These are phyloP conservation scores for Clitopilus hobsonii DNA, from an alignment of 768 basidiomycete genomes.

Conservation along the genomic window DNA sequence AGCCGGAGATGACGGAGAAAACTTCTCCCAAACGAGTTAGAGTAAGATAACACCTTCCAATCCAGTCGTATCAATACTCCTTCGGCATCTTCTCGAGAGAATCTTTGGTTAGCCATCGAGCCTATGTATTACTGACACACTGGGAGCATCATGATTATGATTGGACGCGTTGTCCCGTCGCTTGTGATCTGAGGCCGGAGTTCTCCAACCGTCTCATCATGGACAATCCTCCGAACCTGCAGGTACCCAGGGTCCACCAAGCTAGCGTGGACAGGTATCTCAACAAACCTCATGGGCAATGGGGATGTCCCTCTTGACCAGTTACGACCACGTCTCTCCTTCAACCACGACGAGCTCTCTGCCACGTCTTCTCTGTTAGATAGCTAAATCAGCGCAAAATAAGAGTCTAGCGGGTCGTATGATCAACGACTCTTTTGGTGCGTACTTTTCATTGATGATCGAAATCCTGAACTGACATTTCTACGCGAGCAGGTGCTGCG, in stretches of 20 bases:
- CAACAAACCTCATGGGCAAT: neutral
- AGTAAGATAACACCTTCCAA: no score
- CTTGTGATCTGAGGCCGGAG: neutral
- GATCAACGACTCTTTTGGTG: neutral
- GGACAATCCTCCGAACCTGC: neutral
- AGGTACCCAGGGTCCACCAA: neutral
- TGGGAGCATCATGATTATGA: neutral
- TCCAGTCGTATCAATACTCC: no score
- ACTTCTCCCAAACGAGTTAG: no score
- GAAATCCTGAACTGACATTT: neutral
- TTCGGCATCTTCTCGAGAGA: no score
- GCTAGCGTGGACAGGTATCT: neutral
- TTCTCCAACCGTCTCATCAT: neutral
- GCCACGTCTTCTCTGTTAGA: neutral
- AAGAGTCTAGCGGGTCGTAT: neutral
- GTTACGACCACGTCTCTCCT: neutral
- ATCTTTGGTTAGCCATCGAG: neutral
- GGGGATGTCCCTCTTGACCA: neutral
- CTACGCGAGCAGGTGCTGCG: conserved; percentile 10
- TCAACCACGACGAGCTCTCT: neutral
- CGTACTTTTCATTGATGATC: neutral
- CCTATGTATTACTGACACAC: neutral
- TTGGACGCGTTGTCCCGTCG: neutral
- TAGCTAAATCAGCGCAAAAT: neutral
- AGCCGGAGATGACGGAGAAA: neutral